These are phyloP conservation scores for Bathelium albidoporum DNA, from an alignment of 495 filamentous ascomycete species.

Conservation along the genomic window DNA sequence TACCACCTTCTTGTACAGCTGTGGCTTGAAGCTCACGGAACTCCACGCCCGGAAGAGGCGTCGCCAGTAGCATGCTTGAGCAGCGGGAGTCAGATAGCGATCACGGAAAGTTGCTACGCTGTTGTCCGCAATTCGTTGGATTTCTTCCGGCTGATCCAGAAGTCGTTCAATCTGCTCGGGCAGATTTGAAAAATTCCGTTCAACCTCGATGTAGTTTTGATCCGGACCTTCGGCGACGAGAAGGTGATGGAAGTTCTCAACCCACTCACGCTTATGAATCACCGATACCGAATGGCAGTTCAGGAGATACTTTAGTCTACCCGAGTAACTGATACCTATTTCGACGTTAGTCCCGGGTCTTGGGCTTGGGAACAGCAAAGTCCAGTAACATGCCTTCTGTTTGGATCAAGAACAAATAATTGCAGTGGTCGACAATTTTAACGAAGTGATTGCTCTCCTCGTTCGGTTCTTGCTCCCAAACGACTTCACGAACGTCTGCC, in stretches of 20 bases:
- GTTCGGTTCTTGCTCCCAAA: conserved; percentile 30
- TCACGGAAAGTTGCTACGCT: conserved; percentile 6
- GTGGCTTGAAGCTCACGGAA: conserved; percentile 7
- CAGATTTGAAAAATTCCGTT: conserved; percentile 23
- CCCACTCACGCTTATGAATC: conserved; percentile 16
- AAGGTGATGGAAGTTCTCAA: conserved; percentile 22
- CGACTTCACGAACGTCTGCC: conserved; percentile 42
- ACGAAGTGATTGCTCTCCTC: conserved; percentile 15
- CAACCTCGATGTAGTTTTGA: conserved; percentile 23
- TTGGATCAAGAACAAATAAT: conserved; percentile 20
- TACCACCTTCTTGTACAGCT: not conserved
- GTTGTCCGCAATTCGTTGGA: conserved; percentile 11
- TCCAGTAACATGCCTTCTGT: conserved; percentile 15
- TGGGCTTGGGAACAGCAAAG: conserved; percentile 47
- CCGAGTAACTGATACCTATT: conserved; percentile 18
- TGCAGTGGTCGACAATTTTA: conserved; percentile 21
- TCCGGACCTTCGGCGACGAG: conserved; percentile 17
- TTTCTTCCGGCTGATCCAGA: conserved; percentile 16
- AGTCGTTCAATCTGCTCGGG: conserved; percentile 14
- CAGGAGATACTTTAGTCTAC: conserved; percentile 24
- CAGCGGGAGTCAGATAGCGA: conserved; percentile 11
- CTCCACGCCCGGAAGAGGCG: conserved; percentile 5
- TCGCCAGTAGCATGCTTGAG: conserved; percentile 15
- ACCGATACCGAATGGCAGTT: conserved; percentile 23
- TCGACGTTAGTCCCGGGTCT: conserved; percentile 15